phyloP scores from a whole-genome alignment of 495 filamentous ascomycete genomes.

The Articulospora tetracladia region DNA sequence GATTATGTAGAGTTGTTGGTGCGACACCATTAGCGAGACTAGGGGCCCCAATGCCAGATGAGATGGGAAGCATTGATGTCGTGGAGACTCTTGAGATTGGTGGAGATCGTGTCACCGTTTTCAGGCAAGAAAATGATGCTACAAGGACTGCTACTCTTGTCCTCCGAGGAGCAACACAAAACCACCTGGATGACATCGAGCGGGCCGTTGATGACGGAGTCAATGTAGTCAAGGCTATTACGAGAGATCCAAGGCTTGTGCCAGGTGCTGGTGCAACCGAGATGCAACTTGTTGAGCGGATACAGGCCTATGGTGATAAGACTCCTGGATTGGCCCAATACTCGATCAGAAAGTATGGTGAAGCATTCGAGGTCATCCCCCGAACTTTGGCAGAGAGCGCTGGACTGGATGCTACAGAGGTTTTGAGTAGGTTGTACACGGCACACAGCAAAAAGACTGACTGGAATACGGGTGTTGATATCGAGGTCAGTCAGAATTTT shows the following conservation, averaged over 20 bases:
- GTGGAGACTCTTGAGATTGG: slow-evolving; percentile 98
- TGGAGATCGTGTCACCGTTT: slow-evolving; percentile 96
- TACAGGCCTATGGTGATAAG: slow-evolving; percentile 82
- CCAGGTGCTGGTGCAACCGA: slow-evolving; percentile 96
- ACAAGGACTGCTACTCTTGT: slow-evolving; percentile 95
- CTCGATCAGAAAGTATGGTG: slow-evolving; percentile 93
- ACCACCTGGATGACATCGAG: slow-evolving; percentile 96
- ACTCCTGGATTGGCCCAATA: slow-evolving; percentile 92
- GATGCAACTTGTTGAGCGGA: slow-evolving; percentile 89
- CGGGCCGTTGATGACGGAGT: slow-evolving; percentile 97
- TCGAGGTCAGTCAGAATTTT: slow-evolving; percentile 54
- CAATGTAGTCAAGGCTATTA: slow-evolving; percentile 98
- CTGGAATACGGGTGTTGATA: slow-evolving; percentile 90
- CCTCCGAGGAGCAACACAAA: slow-evolving; percentile 92
- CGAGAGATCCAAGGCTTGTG: slow-evolving; percentile 83
- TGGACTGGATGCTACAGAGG: slow-evolving; percentile 93
- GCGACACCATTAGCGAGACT: slow-evolving; percentile 93
- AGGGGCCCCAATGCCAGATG: slow-evolving; percentile 98
- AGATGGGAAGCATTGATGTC: slow-evolving; percentile 93
- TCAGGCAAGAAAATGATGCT: slow-evolving; percentile 90
- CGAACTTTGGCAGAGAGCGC: slow-evolving; percentile 91
- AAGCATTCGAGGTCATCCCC: slow-evolving; percentile 96
- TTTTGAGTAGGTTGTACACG: slow-evolving; percentile 85
- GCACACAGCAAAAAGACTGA: slow-evolving; percentile 84
- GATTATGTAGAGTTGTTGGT: slow-evolving; percentile 93